These are phyloP conservation scores for Dalbergia cochinchinensis DNA, from an alignment of 306 rosid species.

Conservation along the genomic window DNA sequence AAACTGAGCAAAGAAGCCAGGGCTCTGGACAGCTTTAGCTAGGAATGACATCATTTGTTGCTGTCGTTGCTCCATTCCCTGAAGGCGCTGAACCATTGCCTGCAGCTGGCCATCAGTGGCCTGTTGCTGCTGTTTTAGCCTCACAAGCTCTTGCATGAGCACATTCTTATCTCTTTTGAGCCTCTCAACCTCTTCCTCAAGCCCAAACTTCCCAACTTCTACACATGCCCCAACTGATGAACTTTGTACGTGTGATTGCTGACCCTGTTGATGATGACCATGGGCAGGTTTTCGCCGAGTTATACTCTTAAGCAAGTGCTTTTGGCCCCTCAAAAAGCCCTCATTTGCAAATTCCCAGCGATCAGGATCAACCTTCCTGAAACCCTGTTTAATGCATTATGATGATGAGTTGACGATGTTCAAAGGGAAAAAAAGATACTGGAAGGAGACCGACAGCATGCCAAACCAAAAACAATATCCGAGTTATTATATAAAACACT, in stretches of 20 bases:
- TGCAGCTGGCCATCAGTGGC: slow-evolving; percentile 92
- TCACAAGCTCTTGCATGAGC: slow-evolving; percentile 96
- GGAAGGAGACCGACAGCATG: slow-evolving; percentile 12
- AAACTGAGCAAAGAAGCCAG: slow-evolving; percentile 93
- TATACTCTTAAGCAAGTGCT: slow-evolving; percentile 87
- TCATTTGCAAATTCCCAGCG: slow-evolving; percentile 99
- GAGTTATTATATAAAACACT: slow-evolving; percentile 5
- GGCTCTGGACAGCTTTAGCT: slow-evolving; percentile 97
- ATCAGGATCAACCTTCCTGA: slow-evolving; percentile 98
- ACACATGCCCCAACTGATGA: slow-evolving; percentile 89
- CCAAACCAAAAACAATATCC: slow-evolving; percentile 3
- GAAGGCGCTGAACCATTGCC: slow-evolving; percentile 92
- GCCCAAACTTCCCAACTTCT: slow-evolving; percentile 98
- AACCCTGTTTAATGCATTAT: slow-evolving; percentile 71
- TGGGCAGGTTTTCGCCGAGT: slow-evolving; percentile 91
- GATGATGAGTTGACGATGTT: slow-evolving; percentile 19
- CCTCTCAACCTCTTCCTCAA: slow-evolving; percentile 96
- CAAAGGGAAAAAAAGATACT: slow-evolving; percentile 11
- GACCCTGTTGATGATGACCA: slow-evolving; percentile 80
- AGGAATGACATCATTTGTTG: slow-evolving; percentile 99
- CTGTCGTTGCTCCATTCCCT: slow-evolving; percentile 98
- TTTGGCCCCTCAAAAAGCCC: slow-evolving; percentile 93
- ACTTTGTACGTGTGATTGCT: slow-evolving; percentile 78
- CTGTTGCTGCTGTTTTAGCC: slow-evolving; percentile 99
- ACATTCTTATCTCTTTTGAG: slow-evolving; percentile 98